Evolutionary conservation across 148 eudicot genomes (phyloP).

Genomic region (Diospyros kaki): DNA sequence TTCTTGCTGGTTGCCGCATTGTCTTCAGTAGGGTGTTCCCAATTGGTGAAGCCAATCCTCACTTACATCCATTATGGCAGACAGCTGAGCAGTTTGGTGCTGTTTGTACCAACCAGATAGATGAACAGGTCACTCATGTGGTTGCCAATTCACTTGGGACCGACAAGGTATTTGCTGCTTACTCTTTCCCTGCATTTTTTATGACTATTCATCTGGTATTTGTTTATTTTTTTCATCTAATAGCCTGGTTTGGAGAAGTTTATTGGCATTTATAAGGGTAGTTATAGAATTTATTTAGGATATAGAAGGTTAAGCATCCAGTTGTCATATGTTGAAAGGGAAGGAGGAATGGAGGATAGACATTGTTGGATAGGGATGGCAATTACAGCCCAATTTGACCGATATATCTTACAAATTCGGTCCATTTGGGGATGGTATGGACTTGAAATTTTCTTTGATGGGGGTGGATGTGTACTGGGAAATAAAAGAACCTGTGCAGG

Average conservation of each 20-base stretch:
- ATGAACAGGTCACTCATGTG: conserved; percentile 93
- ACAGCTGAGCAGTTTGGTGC: conserved; percentile 99
- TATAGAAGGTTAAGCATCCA: not conserved
- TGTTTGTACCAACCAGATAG: conserved; percentile 76
- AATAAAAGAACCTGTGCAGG: too few relatives aligned
- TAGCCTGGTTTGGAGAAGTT: not conserved
- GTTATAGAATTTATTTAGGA: not conserved
- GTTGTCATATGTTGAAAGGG: not conserved
- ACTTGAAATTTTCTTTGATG: too few relatives aligned
- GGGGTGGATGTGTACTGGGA: too few relatives aligned
- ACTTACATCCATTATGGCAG: conserved; percentile 90
- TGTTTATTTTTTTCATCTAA: not conserved
- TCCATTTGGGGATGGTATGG: too few relatives aligned
- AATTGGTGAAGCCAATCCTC: conserved; percentile 82
- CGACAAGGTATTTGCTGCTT: conserved; percentile 61
- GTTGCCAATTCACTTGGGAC: conserved; percentile 92
- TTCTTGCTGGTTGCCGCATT: conserved; percentile 75
- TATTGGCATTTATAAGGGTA: not conserved
- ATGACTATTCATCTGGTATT: not conserved
- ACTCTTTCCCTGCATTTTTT: not conserved
- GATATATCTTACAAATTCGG: too few relatives aligned
- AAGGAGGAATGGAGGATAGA: not conserved
- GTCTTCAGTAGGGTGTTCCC: conserved; percentile 92
- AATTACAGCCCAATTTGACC: too few relatives aligned
- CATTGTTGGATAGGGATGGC: not conserved